Percentiles rank a stretch among this genome's conserved stretches.
Evolutionary conservation across 2,329 filamentous ascomycete species (phyloP).

Genomic region (Venturia asperata): DNA sequence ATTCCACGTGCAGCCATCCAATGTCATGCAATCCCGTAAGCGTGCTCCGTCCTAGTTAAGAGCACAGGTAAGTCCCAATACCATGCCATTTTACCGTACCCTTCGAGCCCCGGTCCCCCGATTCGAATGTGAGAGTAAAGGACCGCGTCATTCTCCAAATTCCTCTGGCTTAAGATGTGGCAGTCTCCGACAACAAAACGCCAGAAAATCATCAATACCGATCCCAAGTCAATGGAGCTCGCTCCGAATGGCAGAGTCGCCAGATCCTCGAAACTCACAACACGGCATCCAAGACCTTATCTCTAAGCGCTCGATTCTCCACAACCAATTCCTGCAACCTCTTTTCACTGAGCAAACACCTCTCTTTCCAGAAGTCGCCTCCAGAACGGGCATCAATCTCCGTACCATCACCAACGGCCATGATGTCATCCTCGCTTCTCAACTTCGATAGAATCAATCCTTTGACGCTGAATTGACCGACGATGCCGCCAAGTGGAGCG

Average conservation of each 20-base stretch:
- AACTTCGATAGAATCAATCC: constrained; percentile 27
- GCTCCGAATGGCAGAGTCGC: neutral
- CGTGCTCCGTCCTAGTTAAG: neutral
- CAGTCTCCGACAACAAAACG: neutral
- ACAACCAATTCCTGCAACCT: constrained; percentile 32
- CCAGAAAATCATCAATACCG: neutral
- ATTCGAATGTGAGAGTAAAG: neutral
- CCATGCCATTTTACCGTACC: neutral
- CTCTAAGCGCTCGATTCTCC: constrained; percentile 30
- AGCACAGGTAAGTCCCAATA: neutral
- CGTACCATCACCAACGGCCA: constrained; percentile 12
- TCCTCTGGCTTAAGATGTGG: neutral
- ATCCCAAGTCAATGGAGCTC: neutral
- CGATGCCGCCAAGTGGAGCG: constrained; percentile 35
- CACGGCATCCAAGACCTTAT: constrained; percentile 35
- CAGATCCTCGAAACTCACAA: constrained; percentile 25
- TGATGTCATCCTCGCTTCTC: constrained; percentile 18
- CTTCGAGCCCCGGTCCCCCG: neutral
- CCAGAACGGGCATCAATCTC: neutral
- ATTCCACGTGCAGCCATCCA: neutral
- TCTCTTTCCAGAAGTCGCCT: constrained; percentile 29
- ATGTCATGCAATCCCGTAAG: neutral
- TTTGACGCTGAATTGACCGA: constrained; percentile 38
- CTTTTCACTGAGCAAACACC: constrained; percentile 30
- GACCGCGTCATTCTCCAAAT: neutral